Evolutionary conservation across 2,329 filamentous ascomycete species (phyloP), one percentile per base, ranked within the genome.

Genomic region (Botrytis aclada): DNA sequence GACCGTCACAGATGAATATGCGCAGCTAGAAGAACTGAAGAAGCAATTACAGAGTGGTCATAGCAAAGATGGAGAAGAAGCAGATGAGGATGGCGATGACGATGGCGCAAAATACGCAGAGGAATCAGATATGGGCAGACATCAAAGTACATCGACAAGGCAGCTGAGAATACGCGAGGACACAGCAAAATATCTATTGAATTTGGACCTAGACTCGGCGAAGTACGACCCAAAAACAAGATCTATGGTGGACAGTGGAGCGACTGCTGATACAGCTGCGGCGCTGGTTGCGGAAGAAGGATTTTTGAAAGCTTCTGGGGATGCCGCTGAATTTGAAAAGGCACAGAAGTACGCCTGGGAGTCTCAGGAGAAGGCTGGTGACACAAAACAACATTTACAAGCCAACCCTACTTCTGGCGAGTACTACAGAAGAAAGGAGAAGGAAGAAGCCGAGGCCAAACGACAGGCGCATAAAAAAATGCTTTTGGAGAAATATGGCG

Each of bases 191-290:
- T 99, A 99, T 81, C 86, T 99, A 4, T 85, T 98, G 14, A 98
- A 98, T 80, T 88, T 99, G 41, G 96, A 99, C 80, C 87, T 97
- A 4, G 96, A 99, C 79, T 98, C 95, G 1, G 96, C 97, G 2
- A 97, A 97, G 82, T 99, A 99, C 83, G 95, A 99, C 80, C 96
- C 96, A 0, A 99, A 99, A 81, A 98, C 95, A 20, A 88, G 96
- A 78, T 92, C 93, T 14, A 93, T 99, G 86, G 92, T 97, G 34
- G 93, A 97, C 80, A 90, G 89, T 75, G 94, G 94, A 65, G 94
- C 92, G 10, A 93, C 91, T 45, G 88, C 88, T 34, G 94, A 97
- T 83, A 91, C 91, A 77, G 92, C 93, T 4, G 92, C 95, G 12
- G 89, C 92, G 43, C 83, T 97, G 9, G 95, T 96, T 72, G 95